Base-by-base conservation (phyloP, 768 basidiomycete species). In the Boletellus emodensis region DNA sequence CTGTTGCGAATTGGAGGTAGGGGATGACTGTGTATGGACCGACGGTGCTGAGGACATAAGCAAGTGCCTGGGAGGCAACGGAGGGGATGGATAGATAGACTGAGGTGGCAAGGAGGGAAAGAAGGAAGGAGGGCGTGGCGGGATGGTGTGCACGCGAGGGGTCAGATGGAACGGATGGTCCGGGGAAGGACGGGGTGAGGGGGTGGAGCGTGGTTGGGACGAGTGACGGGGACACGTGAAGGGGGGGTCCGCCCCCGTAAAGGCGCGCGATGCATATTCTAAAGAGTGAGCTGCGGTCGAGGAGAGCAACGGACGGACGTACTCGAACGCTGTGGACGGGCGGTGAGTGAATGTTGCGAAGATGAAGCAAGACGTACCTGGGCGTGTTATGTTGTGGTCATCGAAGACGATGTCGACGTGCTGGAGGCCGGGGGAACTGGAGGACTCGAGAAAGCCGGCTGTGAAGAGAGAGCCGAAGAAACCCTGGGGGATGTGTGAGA, bases 381-480 rank as follows among this genome's bases (percentile, higher is more conserved):
- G 80, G 57, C 92, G 77, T 8, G 91, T 91, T 63, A 95, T 94
- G 62, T 94, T 95, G 14, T 73, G 79, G 63, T 94, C 93, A 61
- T 92, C 85, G 55, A 94, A 87, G 40, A 75, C 74, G 39, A 94
- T 72, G 55, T 83, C 75, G 44, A 94, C 79, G 52, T 84, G 78
- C 46, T 84, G 80, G 49, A 56, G 52, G 46, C 52, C 54, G 46
- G 48, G 53, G 53, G 41, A 58, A 55, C 18, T 57, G 8, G 64
- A 60, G 1, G 86, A 84, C 60, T 91, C 90, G 28, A 75, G 69
- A 60, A 89, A 91, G 4, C 86, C 89, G 2, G 82, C 79, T 1
- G 87, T 90, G 69, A 95, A 96, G 18, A 96, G 78, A 30, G 89
- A 84, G 42, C 82, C 77, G 71, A 95, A 94, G 76, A 92, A 96